phyloP scores from a whole-genome alignment of 257 asterid species.

The Linaria vulgaris region DNA sequence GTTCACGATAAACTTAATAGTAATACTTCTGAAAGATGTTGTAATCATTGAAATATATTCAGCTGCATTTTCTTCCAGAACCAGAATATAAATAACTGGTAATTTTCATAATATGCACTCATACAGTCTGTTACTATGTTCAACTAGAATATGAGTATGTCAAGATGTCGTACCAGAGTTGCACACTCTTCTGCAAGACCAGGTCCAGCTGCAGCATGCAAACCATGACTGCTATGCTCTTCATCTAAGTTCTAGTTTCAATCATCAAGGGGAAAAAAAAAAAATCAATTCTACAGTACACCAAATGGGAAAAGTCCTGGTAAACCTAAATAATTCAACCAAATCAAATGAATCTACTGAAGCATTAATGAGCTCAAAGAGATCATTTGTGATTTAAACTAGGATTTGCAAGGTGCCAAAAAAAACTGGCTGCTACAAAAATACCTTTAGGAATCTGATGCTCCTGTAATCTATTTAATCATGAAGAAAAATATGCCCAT shows the following conservation, averaged over 20 bases:
- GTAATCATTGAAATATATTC: neutral
- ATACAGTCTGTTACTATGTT: neutral
- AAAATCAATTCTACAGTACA: conserved; percentile 18
- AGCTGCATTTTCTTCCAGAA: neutral
- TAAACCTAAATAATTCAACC: conserved; percentile 1
- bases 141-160: neutral
- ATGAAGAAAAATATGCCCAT: neutral
- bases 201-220: conserved; percentile 98
- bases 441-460: neutral
- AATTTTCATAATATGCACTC: neutral
- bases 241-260: conserved; percentile 81
- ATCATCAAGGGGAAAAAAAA: conserved; percentile 22
- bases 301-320: conserved; percentile 7
- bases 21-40: conserved; percentile 1
- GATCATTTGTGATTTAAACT: conserved; percentile 13
- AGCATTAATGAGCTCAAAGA: conserved; percentile 4
- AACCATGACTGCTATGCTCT: conserved; percentile 97
- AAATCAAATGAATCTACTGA: conserved; percentile 18
- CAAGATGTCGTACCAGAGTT: conserved; percentile 36
- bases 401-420: conserved; percentile 5
- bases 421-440: conserved; percentile 1
- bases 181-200: conserved; percentile 93
- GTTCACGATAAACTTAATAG: neutral
- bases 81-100: neutral
- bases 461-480: conserved; percentile 2